A percentile compares a stretch with the other conserved stretches of the same genome.
Evolutionary conservation across 352 stramenopile genomes (phyloP).

Genomic region (Blastocystis sp.): DNA sequence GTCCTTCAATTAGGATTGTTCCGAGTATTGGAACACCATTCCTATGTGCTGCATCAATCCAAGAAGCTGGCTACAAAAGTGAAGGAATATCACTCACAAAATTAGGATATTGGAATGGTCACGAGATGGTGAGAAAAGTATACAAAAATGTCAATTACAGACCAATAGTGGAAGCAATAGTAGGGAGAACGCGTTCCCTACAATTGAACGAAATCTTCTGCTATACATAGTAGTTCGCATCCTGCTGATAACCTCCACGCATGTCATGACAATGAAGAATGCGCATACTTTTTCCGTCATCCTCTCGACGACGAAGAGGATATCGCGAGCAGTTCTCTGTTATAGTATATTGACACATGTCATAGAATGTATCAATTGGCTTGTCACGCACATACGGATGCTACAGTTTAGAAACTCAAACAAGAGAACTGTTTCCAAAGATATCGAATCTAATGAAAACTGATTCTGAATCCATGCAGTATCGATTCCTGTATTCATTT

Average conservation of each 20-base stretch:
- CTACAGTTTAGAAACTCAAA: neutral
- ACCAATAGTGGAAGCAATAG: slow-evolving; percentile 25
- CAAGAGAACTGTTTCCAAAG: neutral
- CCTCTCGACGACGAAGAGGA: neutral
- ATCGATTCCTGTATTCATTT: neutral
- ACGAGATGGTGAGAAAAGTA: slow-evolving; percentile 52
- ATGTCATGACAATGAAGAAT: slow-evolving; percentile 54
- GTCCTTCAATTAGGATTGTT: slow-evolving; percentile 20
- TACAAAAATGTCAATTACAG: slow-evolving; percentile 27
- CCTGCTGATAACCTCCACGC: slow-evolving; percentile 23
- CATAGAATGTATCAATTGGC: neutral
- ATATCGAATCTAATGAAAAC: neutral
- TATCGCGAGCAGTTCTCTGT: neutral
- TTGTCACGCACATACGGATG: neutral
- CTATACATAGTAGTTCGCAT: neutral
- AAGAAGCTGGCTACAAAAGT: neutral
- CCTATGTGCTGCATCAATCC: slow-evolving; percentile 6
- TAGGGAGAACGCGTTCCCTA: slow-evolving; percentile 22
- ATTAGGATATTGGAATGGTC: slow-evolving; percentile 57
- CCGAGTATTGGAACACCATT: slow-evolving; percentile 35
- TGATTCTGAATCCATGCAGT: neutral
- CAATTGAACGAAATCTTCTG: neutral
- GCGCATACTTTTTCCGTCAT: neutral
- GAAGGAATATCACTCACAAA: neutral
- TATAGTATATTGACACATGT: neutral